These are phyloP conservation scores for Ophiocordyceps camponoti-saundersi DNA, from an alignment of 2,329 filamentous ascomycete species.

Conservation along the genomic window DNA sequence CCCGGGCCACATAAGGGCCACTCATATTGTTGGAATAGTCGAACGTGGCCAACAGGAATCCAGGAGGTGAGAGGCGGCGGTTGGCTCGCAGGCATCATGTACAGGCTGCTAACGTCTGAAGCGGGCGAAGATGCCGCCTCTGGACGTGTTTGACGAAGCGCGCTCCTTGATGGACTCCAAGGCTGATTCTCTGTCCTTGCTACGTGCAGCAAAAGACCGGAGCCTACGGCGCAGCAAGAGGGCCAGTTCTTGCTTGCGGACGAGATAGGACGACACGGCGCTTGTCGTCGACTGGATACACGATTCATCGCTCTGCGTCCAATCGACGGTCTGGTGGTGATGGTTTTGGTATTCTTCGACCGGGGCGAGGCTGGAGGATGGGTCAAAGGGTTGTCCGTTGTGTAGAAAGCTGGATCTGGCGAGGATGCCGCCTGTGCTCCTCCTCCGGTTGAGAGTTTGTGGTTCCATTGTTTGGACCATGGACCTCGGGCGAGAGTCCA, in stretches of 20 bases:
- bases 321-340: constrained; percentile 28
- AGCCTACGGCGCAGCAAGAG: constrained; percentile 29
- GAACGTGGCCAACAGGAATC: neutral
- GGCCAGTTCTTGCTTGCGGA: constrained; percentile 29
- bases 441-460: constrained; percentile 11
- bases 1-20: neutral
- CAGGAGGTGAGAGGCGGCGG: neutral
- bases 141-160: constrained; percentile 15
- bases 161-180: constrained; percentile 5
- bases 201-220: constrained; percentile 15
- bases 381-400: neutral
- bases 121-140: constrained; percentile 22
- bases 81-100: neutral
- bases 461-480: constrained; percentile 3
- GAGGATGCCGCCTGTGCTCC: constrained; percentile 20
- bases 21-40: neutral
- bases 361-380: constrained; percentile 1
- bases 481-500: constrained; percentile 10
- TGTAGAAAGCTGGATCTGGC: constrained; percentile 4
- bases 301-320: constrained; percentile 39
- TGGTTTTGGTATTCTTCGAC: constrained; percentile 1
- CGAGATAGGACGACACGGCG: constrained; percentile 9
- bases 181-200: constrained; percentile 9
- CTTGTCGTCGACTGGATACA: constrained; percentile 2
- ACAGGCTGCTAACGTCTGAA: constrained; percentile 21